Conservation (phyloP, 1,284 basidiomycete genomes). For the Cutaneotrichosporon daszewskae region DNA sequence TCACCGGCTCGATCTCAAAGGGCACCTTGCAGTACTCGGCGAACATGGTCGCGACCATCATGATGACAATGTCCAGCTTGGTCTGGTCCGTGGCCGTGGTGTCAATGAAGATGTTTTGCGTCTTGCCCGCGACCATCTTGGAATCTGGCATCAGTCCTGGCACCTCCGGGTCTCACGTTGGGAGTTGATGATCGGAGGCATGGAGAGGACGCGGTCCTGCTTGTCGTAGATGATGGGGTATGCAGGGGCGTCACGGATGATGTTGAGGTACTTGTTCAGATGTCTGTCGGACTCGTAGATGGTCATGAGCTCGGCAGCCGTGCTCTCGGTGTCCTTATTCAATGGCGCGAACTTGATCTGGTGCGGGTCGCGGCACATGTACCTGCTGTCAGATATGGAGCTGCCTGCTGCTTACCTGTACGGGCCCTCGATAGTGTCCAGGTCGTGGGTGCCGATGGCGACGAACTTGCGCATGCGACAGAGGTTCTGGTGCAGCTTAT, state of each 20-base stretch:
- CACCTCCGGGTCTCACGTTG: constrained; percentile 52
- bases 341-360: constrained; percentile 86
- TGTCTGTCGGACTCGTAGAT: constrained; percentile 94
- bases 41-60: constrained; percentile 95
- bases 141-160: constrained; percentile 54
- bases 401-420: constrained; percentile 55
- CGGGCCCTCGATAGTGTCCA: constrained; percentile 79
- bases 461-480: constrained; percentile 86
- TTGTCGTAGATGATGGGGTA: constrained; percentile 97
- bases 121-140: constrained; percentile 86
- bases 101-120: constrained; percentile 93
- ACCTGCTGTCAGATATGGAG: constrained; percentile 45
- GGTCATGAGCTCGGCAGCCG: constrained; percentile 78
- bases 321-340: constrained; percentile 67
- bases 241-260: constrained; percentile 90
- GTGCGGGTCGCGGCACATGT: constrained; percentile 81
- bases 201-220: constrained; percentile 78
- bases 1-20: constrained; percentile 83
- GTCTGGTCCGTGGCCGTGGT: constrained; percentile 97
- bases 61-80: constrained; percentile 90
- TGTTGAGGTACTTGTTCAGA: constrained; percentile 78
- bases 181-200: constrained; percentile 98
- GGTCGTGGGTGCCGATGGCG: constrained; percentile 94
- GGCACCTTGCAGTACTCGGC: constrained; percentile 90
- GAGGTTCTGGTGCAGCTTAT: constrained; percentile 96